Evolutionary conservation across 2,329 filamentous ascomycete species (phyloP).

Genomic region (Clarireedia homoeocarpa): DNA sequence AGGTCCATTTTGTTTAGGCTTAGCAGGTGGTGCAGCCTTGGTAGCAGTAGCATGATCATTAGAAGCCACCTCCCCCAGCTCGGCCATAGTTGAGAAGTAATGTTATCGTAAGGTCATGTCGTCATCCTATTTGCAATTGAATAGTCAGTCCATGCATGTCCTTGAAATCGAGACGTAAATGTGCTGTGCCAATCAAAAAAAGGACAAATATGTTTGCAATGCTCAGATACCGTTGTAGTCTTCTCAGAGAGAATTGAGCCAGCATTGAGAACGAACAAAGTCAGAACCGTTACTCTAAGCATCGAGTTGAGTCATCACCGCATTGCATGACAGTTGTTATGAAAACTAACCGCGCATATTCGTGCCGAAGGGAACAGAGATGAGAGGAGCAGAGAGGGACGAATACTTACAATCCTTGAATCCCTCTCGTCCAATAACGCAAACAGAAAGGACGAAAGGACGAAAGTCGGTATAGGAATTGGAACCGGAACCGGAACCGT

Average conservation of each 20-base stretch:
- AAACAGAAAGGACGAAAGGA: neutral
- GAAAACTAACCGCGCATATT: neutral
- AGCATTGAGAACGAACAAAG: constrained; percentile 52
- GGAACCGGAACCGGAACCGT: neutral
- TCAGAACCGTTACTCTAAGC: constrained; percentile 43
- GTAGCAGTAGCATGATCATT: constrained; percentile 5
- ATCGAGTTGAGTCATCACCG: constrained; percentile 56
- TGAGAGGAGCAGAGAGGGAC: neutral
- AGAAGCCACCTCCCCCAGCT: constrained; percentile 11
- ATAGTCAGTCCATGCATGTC: constrained; percentile 1
- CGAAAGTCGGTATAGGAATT: neutral
- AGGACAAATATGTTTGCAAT: constrained; percentile 28
- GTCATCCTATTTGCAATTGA: constrained; percentile 14
- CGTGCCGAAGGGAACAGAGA: neutral
- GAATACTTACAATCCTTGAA: too few species aligned
- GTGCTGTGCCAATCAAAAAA: neutral
- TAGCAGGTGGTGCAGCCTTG: neutral
- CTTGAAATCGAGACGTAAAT: neutral
- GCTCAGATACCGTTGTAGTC: constrained; percentile 99
- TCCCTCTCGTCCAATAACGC: neutral
- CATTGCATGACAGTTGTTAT: constrained; percentile 20
- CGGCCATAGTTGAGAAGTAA: constrained; percentile 21
- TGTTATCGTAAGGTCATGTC: constrained; percentile 23
- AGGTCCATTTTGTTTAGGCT: constrained; percentile 13
- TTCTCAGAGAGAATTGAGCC: constrained; percentile 53